Conservation (phyloP, 129 eudicot genomes). For the Saposhnikovia divaricata region DNA sequence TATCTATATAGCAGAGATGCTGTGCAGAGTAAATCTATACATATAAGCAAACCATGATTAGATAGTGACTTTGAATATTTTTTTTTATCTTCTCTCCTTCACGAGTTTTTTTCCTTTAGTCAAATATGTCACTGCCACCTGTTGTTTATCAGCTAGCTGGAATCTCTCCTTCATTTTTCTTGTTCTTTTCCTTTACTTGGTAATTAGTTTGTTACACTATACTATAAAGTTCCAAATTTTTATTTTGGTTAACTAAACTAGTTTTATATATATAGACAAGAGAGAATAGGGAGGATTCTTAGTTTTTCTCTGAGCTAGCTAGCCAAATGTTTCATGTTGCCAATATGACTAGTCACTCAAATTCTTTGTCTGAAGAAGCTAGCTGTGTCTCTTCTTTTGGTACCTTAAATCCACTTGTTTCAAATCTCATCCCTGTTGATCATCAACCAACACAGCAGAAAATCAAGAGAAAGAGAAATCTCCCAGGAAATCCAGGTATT, state of each 20-base stretch:
- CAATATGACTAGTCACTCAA: constrained; percentile 44
- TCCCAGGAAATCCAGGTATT: constrained; percentile 89
- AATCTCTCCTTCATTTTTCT: not conserved
- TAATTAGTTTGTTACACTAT: constrained; percentile 12
- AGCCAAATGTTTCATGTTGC: constrained; percentile 50
- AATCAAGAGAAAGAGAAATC: constrained; percentile 85
- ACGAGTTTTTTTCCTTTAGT: constrained; percentile 26
- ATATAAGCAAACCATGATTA: constrained; percentile 19
- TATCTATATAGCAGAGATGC: not conserved
- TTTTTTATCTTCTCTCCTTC: constrained; percentile 39
- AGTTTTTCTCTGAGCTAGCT: constrained; percentile 16
- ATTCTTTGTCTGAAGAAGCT: constrained; percentile 60
- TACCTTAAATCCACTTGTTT: constrained; percentile 44
- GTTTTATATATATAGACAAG: not conserved
- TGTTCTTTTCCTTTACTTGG: not conserved
- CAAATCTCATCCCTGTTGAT: constrained; percentile 20
- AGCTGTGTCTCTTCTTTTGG: constrained; percentile 42
- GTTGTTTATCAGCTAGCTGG: constrained; percentile 12
- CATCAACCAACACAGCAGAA: constrained; percentile 38
- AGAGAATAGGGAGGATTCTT: constrained; percentile 5
- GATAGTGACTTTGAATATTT: constrained; percentile 32
- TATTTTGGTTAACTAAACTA: not conserved
- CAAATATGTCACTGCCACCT: constrained; percentile 17
- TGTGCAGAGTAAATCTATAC: not conserved
- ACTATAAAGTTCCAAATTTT: not conserved